Conservation (phyloP, 106 monocot genomes). For the Allium cepa region DNA sequence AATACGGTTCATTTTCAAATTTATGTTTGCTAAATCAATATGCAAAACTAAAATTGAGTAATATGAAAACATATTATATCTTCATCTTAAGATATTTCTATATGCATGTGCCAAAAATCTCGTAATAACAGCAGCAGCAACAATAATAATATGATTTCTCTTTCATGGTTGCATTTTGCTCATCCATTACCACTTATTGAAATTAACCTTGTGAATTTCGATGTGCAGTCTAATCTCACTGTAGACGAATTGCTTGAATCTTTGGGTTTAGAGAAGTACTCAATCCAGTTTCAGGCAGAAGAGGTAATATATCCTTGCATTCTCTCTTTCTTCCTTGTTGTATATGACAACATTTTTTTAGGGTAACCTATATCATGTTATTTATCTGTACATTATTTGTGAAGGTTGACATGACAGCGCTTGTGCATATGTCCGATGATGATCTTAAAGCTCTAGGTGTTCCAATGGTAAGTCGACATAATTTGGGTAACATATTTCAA, state of each 20-base stretch:
- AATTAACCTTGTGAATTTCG: background rate
- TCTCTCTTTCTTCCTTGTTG: background rate
- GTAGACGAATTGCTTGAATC: constrained; percentile 55
- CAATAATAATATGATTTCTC: too few species aligned
- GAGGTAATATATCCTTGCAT: constrained; percentile 35
- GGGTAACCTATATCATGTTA: too few species aligned
- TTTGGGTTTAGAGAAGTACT: constrained; percentile 86
- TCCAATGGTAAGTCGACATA: constrained; percentile 52
- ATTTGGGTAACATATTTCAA: background rate
- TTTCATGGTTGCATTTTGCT: too few species aligned
- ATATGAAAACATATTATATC: too few species aligned
- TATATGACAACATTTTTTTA: background rate
- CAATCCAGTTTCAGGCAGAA: constrained; percentile 84
- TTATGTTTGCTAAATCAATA: too few species aligned
- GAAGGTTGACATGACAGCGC: constrained; percentile 74
- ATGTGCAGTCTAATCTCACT: constrained; percentile 44
- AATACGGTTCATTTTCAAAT: too few species aligned
- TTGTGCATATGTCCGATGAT: constrained; percentile 66
- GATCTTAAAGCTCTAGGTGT: constrained; percentile 82
- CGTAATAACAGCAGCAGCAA: too few species aligned
- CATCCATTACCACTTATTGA: too few species aligned
- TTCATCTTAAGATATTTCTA: too few species aligned
- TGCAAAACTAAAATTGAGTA: too few species aligned
- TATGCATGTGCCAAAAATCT: too few species aligned
- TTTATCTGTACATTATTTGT: background rate